Evolutionary conservation across 2,329 filamentous ascomycete genomes (phyloP).

Genomic region (Uncinocarpus reesii): DNA sequence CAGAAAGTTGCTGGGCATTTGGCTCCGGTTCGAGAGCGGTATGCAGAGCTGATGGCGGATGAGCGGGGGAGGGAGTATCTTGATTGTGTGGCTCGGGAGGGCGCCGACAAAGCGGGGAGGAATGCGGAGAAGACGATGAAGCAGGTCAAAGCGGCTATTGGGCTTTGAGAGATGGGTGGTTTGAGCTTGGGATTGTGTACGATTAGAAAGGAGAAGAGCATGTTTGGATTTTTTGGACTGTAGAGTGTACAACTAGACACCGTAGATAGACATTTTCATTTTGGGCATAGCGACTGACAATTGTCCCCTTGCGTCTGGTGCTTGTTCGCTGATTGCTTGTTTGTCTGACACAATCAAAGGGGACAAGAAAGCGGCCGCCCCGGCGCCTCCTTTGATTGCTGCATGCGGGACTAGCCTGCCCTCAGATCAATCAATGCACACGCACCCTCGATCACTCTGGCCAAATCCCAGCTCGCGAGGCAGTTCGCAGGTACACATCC

Average conservation of each 20-base stretch:
- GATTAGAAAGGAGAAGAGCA: too few relatives aligned
- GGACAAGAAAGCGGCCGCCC: too few relatives aligned
- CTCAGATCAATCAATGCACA: slow-evolving; percentile 7
- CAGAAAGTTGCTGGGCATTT: slow-evolving; percentile 31
- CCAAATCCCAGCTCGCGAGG: background rate
- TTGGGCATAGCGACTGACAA: too few relatives aligned
- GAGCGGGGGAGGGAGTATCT: slow-evolving; percentile 8
- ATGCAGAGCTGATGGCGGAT: slow-evolving; percentile 15
- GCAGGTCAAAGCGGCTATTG: slow-evolving; percentile 16
- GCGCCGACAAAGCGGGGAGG: slow-evolving; percentile 12
- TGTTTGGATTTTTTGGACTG: too few relatives aligned
- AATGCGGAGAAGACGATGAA: slow-evolving; percentile 17
- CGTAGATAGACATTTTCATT: too few relatives aligned
- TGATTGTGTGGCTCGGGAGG: slow-evolving; percentile 15
- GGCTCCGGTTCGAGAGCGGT: slow-evolving; percentile 27
- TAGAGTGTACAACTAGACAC: too few relatives aligned
- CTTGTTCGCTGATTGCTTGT: too few relatives aligned
- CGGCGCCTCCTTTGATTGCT: too few relatives aligned
- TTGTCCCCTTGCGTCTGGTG: too few relatives aligned
- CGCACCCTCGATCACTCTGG: background rate
- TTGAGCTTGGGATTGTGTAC: background rate
- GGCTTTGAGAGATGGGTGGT: slow-evolving; percentile 2
- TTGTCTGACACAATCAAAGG: background rate
- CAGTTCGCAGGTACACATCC: background rate
- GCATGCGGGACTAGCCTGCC: too few relatives aligned